A percentile compares a stretch with the other conserved stretches of the same genome.
Evolutionary conservation across 805 yeast species (phyloP).

Genomic region (Osmozyma mogii): DNA sequence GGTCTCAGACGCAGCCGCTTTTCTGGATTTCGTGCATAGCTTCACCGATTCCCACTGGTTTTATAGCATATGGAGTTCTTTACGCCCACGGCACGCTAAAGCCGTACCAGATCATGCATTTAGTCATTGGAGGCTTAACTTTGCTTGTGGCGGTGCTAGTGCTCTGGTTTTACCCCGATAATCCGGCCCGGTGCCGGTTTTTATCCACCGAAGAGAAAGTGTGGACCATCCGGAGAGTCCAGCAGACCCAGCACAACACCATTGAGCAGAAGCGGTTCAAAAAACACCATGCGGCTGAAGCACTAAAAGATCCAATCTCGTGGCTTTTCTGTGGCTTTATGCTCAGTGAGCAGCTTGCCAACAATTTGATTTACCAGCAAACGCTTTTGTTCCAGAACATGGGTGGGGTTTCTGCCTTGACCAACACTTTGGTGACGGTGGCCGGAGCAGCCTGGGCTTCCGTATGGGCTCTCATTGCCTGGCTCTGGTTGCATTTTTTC

Average conservation of each 20-base stretch:
- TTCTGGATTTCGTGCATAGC: constrained; percentile 47
- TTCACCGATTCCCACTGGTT: constrained; percentile 44
- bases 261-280: constrained; percentile 40
- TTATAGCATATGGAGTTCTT: constrained; percentile 35
- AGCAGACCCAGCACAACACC: constrained; percentile 24
- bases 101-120: constrained; percentile 48
- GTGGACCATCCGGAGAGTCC: constrained; percentile 34
- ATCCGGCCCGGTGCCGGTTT: constrained; percentile 46
- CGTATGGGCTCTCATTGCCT: constrained; percentile 31
- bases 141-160: constrained; percentile 15
- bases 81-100: constrained; percentile 15
- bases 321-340: constrained; percentile 23
- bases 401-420: constrained; percentile 33
- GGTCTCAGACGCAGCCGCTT: constrained; percentile 46
- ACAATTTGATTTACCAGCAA: constrained; percentile 47
- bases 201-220: constrained; percentile 43
- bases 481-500: constrained; percentile 18
- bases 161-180: constrained; percentile 44
- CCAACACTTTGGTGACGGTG: constrained; percentile 45
- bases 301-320: constrained; percentile 34
- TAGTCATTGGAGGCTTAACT: constrained; percentile 51
- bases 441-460: constrained; percentile 46
- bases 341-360: constrained; percentile 43
- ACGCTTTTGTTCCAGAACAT: constrained; percentile 39
- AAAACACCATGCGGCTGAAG: constrained; percentile 40